Evolutionary conservation across 2,329 filamentous ascomycete species (phyloP), one percentile per base, ranked within the genome.

Genomic region (Neonectria neomacrospora): DNA sequence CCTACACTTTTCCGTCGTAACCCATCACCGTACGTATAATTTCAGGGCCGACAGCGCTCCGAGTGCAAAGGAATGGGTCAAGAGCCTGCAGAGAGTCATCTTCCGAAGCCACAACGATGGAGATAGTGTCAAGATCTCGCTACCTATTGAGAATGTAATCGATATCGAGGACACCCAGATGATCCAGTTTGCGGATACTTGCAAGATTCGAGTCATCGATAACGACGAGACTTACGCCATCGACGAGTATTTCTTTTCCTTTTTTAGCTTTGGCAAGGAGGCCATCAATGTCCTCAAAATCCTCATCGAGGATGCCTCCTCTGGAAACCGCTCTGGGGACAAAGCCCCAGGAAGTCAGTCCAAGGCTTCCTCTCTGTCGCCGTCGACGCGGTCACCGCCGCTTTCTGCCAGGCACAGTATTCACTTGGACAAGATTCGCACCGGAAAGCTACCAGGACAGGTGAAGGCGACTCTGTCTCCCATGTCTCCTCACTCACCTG

Each of bases 161-260:
- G 95, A 98, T 71, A 89, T 98, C 48, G 96, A 98, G 76, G 92
- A 97, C 68, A 96, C 91, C 51, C 90, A 93, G 60, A 93, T 97
- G 80, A 86, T 97, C 58, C 93, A 96, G 67, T 94, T 97, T 77
- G 93, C 94, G 22, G 93, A 97, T 66, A 98, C 96, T 0, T 91
- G 96, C 81, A 97, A 97, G 79, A 90, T 99, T 65, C 88, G 93
- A 39, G 93, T 97, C 45, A 90, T 98, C 60, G 94, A 97, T 74
- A 96, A 94, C 67, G 93, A 96, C 67, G 95, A 97, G 78, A 96
- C 93, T 0, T 98, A 92, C 79, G 94, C 94, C 3, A 92, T 98
- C 67, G 96, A 99, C 73, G 96, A 99, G 89, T 97, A 98, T 76
- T 98, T 96, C 77, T 98, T 99, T 77, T 96, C 94, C 0, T 98